Evolutionary conservation across 2,329 filamentous ascomycete species (phyloP).

Genomic region (Ophiostoma novo-ulmi): DNA sequence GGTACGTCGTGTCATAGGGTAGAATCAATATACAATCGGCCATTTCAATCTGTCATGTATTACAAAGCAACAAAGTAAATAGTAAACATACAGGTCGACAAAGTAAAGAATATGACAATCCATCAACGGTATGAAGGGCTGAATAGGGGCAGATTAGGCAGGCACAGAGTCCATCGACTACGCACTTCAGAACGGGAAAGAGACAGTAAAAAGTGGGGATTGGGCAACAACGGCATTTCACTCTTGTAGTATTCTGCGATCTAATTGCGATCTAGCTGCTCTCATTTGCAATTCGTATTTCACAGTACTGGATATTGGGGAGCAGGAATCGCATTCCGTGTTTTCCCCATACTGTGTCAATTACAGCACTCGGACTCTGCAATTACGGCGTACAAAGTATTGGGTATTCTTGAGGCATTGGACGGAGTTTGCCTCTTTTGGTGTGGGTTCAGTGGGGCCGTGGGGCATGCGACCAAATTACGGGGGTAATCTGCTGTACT

Average conservation of each 20-base stretch:
- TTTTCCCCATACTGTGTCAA: not conserved
- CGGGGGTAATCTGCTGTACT: too few relatives aligned
- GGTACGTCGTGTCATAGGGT: not conserved
- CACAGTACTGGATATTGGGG: too few relatives aligned
- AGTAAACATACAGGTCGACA: not conserved
- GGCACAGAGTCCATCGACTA: not conserved
- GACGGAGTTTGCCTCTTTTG: constrained; percentile 6
- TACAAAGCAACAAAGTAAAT: not conserved
- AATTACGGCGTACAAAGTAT: not conserved
- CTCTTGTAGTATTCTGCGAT: too few relatives aligned
- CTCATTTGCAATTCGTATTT: not conserved
- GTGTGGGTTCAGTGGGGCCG: not conserved
- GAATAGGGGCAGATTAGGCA: not conserved
- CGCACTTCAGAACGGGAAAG: too few relatives aligned
- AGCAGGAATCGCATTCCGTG: not conserved
- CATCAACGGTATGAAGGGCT: not conserved
- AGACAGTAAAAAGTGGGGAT: not conserved
- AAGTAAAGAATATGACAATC: not conserved
- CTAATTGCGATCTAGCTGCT: too few relatives aligned
- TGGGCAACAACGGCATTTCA: not conserved
- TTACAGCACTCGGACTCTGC: not conserved
- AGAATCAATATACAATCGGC: too few relatives aligned
- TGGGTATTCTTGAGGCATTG: too few relatives aligned
- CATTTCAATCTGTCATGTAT: too few relatives aligned
- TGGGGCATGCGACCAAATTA: too few relatives aligned